Percentiles rank a stretch among this genome's conserved stretches.
Evolutionary conservation across 331 rosid species (phyloP).

Genomic region (Quercus phellos): DNA sequence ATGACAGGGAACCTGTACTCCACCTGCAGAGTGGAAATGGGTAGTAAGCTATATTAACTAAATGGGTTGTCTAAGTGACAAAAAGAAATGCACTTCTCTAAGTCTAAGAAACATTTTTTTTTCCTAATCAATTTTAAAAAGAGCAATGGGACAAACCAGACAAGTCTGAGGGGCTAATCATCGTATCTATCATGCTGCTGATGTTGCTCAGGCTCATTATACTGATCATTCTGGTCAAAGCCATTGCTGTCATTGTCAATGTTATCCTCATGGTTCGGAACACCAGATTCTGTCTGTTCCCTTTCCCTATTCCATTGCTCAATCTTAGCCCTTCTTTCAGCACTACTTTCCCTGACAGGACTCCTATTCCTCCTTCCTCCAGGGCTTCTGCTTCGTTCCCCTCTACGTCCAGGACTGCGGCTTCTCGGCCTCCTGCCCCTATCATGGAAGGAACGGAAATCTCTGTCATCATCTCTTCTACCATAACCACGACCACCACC

Average conservation of each 20-base stretch:
- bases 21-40: slow-evolving; percentile 42
- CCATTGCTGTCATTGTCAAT: slow-evolving; percentile 36
- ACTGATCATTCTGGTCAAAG: slow-evolving; percentile 39
- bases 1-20: slow-evolving; percentile 39
- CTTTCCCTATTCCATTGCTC: slow-evolving; percentile 94
- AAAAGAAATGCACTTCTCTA: neutral
- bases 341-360: slow-evolving; percentile 81
- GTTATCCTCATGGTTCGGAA: slow-evolving; percentile 27
- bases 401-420: slow-evolving; percentile 86
- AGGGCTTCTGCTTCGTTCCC: slow-evolving; percentile 85
- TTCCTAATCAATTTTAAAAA: neutral
- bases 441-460: slow-evolving; percentile 51
- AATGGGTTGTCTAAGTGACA: slow-evolving; percentile 7
- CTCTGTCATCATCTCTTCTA: slow-evolving; percentile 78
- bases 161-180: slow-evolving; percentile 15
- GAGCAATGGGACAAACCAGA: slow-evolving; percentile 37
- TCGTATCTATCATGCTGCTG: slow-evolving; percentile 20
- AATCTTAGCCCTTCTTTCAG: slow-evolving; percentile 88
- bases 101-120: slow-evolving; percentile 2
- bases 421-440: slow-evolving; percentile 75
- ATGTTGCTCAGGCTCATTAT: slow-evolving; percentile 43
- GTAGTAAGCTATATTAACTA: slow-evolving; percentile 27
- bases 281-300: slow-evolving; percentile 50
- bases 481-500: slow-evolving; percentile 53
- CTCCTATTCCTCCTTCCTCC: slow-evolving; percentile 64